Base-by-base conservation (phyloP, 2,329 filamentous ascomycete genomes). In the Verticillium albo-atrum region DNA sequence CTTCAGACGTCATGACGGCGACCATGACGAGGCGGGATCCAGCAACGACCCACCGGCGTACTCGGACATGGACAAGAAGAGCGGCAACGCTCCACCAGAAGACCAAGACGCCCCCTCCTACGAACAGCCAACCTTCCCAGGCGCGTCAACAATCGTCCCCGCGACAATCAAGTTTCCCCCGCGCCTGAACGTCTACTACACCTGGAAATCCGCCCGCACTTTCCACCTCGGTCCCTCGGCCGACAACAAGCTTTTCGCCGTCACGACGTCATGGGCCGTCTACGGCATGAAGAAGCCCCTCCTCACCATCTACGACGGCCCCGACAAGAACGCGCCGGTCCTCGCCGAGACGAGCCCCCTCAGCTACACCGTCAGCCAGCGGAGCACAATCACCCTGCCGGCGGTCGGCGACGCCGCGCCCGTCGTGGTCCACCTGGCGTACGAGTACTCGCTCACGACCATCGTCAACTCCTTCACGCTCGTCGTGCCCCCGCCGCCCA, bases 131-230 rank as follows among this genome's bases (percentile, higher is more conserved):
- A 35, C 27, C 20, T 56, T 26, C 25, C 34, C 54, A 25, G 37
- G 15, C 23, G 34, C 15, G n/a, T 47, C 37, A n/a, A 47, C 37
- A 6, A 47, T 47, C 15, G 55, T 56, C 9, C 14, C 57, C 5
- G 57, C 59, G 3, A 61, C 55, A 2, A 6, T 55, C 1, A 59
- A 55, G 17, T 61, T 61, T 6, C 61, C 61, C 1, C 61, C 61
- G 2, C 57, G 32, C 17, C 52, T 61, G 9, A 62, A 58, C 6
- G 54, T 58, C 50, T 62, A 62, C 42, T 32, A 25, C 6, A 32
- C 34, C 15, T 62, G 61, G 61, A 62, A 59, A 12, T 59, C 50
- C 50, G 61, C 57, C 30, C 23, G 58, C 3, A 26, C 55, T 1
- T 62, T 59, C 14, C 55, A 55, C 26, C 56, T 62, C 15, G 61